These are phyloP conservation scores for Hirsutella rhossiliensis DNA, from an alignment of 2,329 filamentous ascomycete species.

Conservation along the genomic window DNA sequence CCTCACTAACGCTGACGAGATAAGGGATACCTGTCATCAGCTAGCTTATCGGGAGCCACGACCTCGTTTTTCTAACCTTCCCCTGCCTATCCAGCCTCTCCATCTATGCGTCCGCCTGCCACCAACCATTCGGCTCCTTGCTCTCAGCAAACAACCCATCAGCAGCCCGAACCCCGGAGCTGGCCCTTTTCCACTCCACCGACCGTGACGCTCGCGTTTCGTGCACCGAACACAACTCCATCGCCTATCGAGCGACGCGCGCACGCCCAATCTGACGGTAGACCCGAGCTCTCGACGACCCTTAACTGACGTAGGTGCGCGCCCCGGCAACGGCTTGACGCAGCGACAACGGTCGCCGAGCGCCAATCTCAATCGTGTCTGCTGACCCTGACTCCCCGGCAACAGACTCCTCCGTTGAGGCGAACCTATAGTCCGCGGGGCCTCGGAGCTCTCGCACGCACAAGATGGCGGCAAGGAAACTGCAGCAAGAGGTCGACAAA, in stretches of 20 bases:
- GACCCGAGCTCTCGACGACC: not conserved
- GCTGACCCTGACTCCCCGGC: not conserved
- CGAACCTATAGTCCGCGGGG: not conserved
- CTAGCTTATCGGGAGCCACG: conserved; percentile 7
- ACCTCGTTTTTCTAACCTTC: conserved; percentile 6
- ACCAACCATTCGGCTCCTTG: conserved; percentile 1
- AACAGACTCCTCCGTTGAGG: not conserved
- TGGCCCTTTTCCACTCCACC: not conserved
- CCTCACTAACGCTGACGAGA: not conserved
- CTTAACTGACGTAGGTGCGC: not conserved
- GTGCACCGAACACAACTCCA: not conserved
- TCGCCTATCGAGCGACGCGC: conserved; percentile 1
- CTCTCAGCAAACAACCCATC: not conserved
- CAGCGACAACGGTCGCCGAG: not conserved
- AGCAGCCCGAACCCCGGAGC: not conserved
- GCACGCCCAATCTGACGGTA: not conserved
- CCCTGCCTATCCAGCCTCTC: conserved; percentile 5
- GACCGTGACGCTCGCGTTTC: not conserved
- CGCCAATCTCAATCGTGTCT: not conserved
- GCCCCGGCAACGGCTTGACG: not conserved
- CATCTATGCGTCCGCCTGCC: conserved; percentile 6
- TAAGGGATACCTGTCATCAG: conserved; percentile 2
- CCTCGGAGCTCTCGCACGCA: conserved; percentile 3
- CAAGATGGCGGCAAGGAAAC: conserved; percentile 87
- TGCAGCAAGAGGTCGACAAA: conserved; percentile 97